These are phyloP conservation scores for Boeremia exigua DNA, from an alignment of 2,329 filamentous ascomycete genomes.

Conservation along the genomic window DNA sequence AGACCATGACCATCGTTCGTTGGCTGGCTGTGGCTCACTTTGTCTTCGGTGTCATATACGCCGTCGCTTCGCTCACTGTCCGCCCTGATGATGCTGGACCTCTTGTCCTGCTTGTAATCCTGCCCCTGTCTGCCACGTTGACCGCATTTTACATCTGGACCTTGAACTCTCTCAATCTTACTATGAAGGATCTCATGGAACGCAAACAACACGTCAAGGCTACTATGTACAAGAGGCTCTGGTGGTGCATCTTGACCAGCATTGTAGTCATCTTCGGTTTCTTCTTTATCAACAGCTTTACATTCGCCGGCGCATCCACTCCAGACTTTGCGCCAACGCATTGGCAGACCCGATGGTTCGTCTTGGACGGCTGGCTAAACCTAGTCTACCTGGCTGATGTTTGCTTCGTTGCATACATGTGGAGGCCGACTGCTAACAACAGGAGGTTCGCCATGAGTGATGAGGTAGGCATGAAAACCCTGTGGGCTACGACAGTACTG, in stretches of 20 bases:
- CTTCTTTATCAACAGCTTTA: conserved; percentile 98
- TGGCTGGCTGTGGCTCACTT: conserved; percentile 92
- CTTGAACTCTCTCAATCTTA: conserved; percentile 89
- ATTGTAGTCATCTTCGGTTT: conserved; percentile 97
- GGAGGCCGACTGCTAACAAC: conserved; percentile 96
- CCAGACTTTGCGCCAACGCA: conserved; percentile 94
- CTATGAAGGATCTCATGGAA: conserved; percentile 94
- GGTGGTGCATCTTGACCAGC: conserved; percentile 94
- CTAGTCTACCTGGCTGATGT: conserved; percentile 95
- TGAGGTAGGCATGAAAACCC: conserved; percentile 63
- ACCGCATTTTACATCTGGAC: conserved; percentile 99
- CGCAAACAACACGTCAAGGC: conserved; percentile 94
- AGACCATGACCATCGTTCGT: conserved; percentile 92
- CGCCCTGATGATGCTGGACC: conserved; percentile 89
- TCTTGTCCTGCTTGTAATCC: conserved; percentile 88
- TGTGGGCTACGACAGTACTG: conserved; percentile 25
- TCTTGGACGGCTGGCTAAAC: conserved; percentile 96
- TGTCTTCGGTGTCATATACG: conserved; percentile 91
- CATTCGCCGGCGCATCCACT: conserved; percentile 83
- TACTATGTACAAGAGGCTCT: conserved; percentile 95
- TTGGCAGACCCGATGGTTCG: conserved; percentile 97
- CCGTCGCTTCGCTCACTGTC: conserved; percentile 85
- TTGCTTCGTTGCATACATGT: conserved; percentile 90
- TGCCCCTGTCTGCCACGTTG: conserved; percentile 87
- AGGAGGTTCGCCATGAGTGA: conserved; percentile 98